Conservation (phyloP, 2,329 filamentous ascomycete species). For the Colletotrichum sp. region DNA sequence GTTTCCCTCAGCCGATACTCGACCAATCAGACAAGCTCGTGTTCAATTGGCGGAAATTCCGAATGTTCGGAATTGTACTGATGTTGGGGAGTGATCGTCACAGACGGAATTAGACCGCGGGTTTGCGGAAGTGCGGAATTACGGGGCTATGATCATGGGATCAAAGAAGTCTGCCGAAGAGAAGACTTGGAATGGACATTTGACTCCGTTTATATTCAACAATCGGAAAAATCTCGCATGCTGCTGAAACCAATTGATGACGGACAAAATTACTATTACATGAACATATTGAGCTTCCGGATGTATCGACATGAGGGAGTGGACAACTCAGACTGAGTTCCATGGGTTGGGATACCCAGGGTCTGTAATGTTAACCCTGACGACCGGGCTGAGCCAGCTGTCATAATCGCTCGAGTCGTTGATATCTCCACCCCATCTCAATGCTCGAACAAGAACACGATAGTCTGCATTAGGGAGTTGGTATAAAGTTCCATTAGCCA, state of each 20-base stretch:
- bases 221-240: not conserved
- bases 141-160: not conserved
- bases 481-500: slow-evolving; percentile 5
- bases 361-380: slow-evolving; percentile 3
- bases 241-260: not conserved
- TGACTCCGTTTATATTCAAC: not conserved
- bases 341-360: slow-evolving; percentile 5
- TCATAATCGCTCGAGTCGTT: not conserved
- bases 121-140: not conserved
- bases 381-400: slow-evolving; percentile 11
- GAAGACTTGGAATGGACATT: not conserved
- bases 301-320: not conserved
- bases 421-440: not conserved
- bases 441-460: slow-evolving; percentile 4
- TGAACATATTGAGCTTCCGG: not conserved
- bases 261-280: not conserved
- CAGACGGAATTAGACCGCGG: not conserved
- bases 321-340: not conserved
- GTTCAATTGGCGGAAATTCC: not conserved
- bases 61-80: not conserved
- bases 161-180: not conserved
- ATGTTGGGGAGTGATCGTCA: not conserved
- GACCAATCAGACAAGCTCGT: not conserved
- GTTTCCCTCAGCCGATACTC: not conserved
- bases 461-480: slow-evolving; percentile 15